These are phyloP conservation scores for Candida sp. DNA, from an alignment of 1,139 yeast species.

Conservation along the genomic window DNA sequence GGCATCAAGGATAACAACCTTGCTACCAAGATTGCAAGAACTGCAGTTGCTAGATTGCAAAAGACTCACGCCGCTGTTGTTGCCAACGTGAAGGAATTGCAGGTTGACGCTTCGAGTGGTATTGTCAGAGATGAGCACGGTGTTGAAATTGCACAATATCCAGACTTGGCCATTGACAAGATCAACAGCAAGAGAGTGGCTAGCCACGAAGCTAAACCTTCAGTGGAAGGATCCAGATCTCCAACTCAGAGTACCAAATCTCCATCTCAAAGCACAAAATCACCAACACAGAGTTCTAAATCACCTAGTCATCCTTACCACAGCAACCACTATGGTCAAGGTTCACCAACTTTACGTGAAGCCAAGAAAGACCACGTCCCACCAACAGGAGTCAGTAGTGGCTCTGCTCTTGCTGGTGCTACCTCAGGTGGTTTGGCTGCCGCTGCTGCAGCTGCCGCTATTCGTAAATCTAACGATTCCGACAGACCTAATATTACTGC, in stretches of 20 bases:
- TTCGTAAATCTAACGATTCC: not conserved
- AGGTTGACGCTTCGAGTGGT: constrained; percentile 35
- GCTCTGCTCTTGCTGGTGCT: constrained; percentile 12
- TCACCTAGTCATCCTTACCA: not conserved
- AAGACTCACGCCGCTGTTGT: constrained; percentile 29
- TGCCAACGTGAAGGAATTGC: constrained; percentile 27
- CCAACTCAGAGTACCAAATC: not conserved
- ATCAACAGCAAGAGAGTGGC: not conserved
- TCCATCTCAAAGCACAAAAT: not conserved
- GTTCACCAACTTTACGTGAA: no score
- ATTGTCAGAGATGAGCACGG: constrained; percentile 36
- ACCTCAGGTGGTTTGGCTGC: constrained; percentile 10
- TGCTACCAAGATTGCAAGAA: constrained; percentile 34
- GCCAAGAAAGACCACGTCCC: no score
- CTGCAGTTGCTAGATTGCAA: constrained; percentile 29
- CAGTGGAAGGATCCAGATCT: not conserved
- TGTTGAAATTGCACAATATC: constrained; percentile 16
- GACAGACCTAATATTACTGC: not conserved
- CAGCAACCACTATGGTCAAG: not conserved
- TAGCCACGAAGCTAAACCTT: not conserved
- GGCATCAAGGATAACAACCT: constrained; percentile 31
- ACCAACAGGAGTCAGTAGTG: constrained; percentile 6
- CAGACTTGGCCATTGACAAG: constrained; percentile 14
- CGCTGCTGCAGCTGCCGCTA: constrained; percentile 9
- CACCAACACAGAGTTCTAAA: no score